These are phyloP conservation scores for Novymonas esmeraldas DNA, from an alignment of 208 protist species.

Conservation along the genomic window DNA sequence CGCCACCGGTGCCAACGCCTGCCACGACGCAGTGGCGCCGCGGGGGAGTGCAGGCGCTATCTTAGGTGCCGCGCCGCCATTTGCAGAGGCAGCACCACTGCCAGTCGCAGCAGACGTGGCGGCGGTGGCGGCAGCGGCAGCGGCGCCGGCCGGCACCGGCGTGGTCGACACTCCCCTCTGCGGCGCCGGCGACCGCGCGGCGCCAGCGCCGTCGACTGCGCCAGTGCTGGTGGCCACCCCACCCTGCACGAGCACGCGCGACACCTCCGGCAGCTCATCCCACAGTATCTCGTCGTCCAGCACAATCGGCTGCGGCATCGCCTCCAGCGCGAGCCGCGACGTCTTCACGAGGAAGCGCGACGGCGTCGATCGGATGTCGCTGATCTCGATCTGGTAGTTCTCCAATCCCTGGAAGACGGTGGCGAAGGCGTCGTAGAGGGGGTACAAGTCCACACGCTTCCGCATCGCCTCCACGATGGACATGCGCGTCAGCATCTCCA, in stretches of 20 bases:
- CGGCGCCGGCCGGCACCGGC: too few species aligned
- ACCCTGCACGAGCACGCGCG: slow-evolving; percentile 41
- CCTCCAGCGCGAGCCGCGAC: slow-evolving; percentile 59
- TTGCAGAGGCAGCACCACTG: neutral
- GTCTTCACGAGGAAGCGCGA: slow-evolving; percentile 78
- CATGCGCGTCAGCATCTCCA: slow-evolving; percentile 71
- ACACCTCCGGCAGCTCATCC: slow-evolving; percentile 74
- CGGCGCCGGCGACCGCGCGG: neutral
- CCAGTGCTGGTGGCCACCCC: neutral
- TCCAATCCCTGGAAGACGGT: slow-evolving; percentile 77
- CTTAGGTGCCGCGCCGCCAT: too few species aligned
- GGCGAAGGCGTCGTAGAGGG: slow-evolving; percentile 84
- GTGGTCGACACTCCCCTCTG: neutral
- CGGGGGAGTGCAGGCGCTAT: too few species aligned
- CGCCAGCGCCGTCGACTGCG: neutral
- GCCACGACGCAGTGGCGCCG: slow-evolving; percentile 13
- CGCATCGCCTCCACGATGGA: slow-evolving; percentile 79
- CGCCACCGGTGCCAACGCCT: slow-evolving; percentile 26
- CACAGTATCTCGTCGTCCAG: slow-evolving; percentile 77
- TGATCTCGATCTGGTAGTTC: slow-evolving; percentile 87
- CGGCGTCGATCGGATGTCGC: slow-evolving; percentile 59
- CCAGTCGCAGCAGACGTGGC: neutral
- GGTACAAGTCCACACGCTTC: slow-evolving; percentile 70
- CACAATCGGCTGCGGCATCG: slow-evolving; percentile 75
- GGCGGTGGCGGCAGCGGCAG: neutral